Evolutionary conservation across 164 flowering plant genomes (phyloP).

Genomic region (Dillenia turbinata): DNA sequence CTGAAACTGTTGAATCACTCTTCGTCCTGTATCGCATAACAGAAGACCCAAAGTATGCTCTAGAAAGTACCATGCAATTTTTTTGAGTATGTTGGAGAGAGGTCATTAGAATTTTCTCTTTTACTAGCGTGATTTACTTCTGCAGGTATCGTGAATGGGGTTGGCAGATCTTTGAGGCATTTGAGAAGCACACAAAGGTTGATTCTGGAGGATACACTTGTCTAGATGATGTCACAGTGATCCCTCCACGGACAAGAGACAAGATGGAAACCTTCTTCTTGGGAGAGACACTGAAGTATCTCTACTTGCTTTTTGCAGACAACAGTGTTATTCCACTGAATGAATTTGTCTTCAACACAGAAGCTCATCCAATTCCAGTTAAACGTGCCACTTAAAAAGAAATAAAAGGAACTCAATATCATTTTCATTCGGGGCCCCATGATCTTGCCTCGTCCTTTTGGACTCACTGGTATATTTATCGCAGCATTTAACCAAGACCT

Average conservation of each 20-base stretch:
- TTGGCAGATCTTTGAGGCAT: slow-evolving; percentile 92
- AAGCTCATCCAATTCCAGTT: slow-evolving; percentile 92
- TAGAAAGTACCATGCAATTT: background rate
- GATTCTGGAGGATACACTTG: slow-evolving; percentile 89
- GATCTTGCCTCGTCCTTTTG: no score
- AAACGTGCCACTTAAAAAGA: slow-evolving; percentile 10
- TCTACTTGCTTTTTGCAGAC: slow-evolving; percentile 79
- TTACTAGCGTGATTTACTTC: background rate
- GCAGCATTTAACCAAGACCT: no score
- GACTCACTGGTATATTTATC: no score
- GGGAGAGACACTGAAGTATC: slow-evolving; percentile 90
- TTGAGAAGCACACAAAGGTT: slow-evolving; percentile 78
- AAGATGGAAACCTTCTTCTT: slow-evolving; percentile 98
- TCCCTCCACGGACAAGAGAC: slow-evolving; percentile 86
- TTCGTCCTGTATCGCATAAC: slow-evolving; percentile 85
- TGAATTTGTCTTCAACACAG: slow-evolving; percentile 87
- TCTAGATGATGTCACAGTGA: slow-evolving; percentile 74
- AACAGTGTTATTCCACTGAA: slow-evolving; percentile 65
- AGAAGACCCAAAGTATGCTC: slow-evolving; percentile 73
- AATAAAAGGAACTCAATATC: background rate
- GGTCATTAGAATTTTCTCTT: background rate
- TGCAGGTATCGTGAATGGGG: slow-evolving; percentile 97
- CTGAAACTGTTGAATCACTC: slow-evolving; percentile 96
- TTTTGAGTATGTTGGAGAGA: no score
- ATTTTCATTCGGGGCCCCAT: no score